Evolutionary conservation across 495 filamentous ascomycete genomes (phyloP).

Genomic region (Aspergillus carlsbadensis): DNA sequence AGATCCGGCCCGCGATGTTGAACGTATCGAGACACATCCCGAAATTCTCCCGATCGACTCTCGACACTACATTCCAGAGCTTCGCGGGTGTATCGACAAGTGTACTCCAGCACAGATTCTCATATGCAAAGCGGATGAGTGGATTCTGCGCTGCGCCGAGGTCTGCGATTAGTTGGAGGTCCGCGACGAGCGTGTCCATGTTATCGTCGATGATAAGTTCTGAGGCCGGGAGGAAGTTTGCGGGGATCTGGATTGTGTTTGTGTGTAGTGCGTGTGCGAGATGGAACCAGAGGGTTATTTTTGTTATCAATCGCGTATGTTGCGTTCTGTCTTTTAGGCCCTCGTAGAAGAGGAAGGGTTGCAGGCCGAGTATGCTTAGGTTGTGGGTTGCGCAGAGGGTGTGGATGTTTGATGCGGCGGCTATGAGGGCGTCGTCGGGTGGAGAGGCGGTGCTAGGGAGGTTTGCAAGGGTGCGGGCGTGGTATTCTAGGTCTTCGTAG

Average conservation of each 20-base stretch:
- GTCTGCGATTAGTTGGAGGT: slow-evolving; percentile 46
- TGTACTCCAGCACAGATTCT: slow-evolving; percentile 67
- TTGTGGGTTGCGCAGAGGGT: slow-evolving; percentile 17
- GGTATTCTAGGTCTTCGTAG: slow-evolving; percentile 66
- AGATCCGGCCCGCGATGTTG: slow-evolving; percentile 71
- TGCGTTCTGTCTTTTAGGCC: slow-evolving; percentile 58
- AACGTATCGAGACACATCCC: slow-evolving; percentile 74
- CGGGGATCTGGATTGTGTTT: not conserved
- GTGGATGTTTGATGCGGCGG: slow-evolving; percentile 34
- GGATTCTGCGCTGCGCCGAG: slow-evolving; percentile 53
- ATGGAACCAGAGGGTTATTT: not conserved
- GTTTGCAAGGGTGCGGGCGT: slow-evolving; percentile 29
- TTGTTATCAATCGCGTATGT: slow-evolving; percentile 49
- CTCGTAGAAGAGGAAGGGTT: slow-evolving; percentile 74
- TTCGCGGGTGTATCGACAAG: slow-evolving; percentile 63
- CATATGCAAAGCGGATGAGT: slow-evolving; percentile 64
- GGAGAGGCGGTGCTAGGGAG: slow-evolving; percentile 47
- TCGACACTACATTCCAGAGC: slow-evolving; percentile 60
- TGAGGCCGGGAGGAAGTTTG: not conserved
- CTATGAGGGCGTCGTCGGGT: not conserved
- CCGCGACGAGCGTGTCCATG: not conserved
- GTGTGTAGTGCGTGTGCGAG: not conserved
- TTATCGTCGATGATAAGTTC: not conserved
- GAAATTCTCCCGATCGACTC: slow-evolving; percentile 66
- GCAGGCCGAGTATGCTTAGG: slow-evolving; percentile 52